A percentile compares a stretch with the other conserved stretches of the same genome.
Conservation (phyloP, 2,329 filamentous ascomycete species). For the Sporothrix globosa region DNA sequence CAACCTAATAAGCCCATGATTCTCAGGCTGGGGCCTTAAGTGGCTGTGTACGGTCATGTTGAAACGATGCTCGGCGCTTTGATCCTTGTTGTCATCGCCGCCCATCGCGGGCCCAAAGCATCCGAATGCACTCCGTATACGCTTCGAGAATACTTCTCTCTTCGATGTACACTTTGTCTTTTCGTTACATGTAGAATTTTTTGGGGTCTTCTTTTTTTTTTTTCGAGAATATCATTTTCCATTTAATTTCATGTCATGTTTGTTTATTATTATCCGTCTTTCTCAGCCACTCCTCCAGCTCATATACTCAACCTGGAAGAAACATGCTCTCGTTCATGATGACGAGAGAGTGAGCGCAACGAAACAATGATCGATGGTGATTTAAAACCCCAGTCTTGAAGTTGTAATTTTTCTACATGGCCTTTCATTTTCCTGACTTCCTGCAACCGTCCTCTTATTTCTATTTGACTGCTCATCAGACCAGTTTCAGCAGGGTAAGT, state of each 20-base stretch:
- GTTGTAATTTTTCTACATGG: background rate
- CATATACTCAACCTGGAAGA: too few species aligned
- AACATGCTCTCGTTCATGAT: background rate
- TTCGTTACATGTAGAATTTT: background rate
- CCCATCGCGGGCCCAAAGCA: background rate
- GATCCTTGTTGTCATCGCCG: background rate
- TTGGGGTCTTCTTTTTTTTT: background rate
- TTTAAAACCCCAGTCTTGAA: background rate
- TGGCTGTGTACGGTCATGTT: background rate
- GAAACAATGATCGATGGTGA: background rate
- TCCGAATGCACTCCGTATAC: too few species aligned
- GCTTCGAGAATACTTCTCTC: too few species aligned
- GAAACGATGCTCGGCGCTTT: constrained; percentile 14
- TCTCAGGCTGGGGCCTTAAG: background rate
- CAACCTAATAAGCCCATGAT: background rate
- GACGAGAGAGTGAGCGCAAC: background rate
- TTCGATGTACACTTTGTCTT: too few species aligned
- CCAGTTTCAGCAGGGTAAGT: background rate
- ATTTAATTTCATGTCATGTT: too few species aligned
- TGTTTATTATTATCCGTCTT: too few species aligned
- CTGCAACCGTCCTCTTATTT: background rate
- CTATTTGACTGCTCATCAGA: background rate
- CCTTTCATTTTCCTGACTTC: background rate
- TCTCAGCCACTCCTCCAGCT: too few species aligned
- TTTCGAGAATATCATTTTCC: background rate